Conservation (phyloP, 495 filamentous ascomycete species). For the Haplographium delicatum region DNA sequence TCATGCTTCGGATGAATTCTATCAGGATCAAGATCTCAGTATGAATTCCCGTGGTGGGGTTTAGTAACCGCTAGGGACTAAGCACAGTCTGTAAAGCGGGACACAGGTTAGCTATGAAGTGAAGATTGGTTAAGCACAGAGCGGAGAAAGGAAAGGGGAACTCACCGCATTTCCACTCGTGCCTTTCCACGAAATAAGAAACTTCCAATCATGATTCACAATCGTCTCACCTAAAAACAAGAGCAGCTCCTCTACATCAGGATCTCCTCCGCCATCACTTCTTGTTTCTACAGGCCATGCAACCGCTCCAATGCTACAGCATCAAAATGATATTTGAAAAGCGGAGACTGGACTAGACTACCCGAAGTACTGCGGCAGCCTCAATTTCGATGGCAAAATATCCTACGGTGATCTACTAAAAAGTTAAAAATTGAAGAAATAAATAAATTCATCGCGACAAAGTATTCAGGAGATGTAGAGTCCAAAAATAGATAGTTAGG, state of each 20-base stretch:
- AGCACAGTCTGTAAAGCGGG: slow-evolving; percentile 6
- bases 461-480: too few species aligned
- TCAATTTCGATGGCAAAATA: too few species aligned
- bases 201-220: slow-evolving; percentile 16
- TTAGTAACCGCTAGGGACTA: slow-evolving; percentile 9
- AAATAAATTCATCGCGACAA: too few species aligned
- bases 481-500: too few species aligned
- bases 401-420: too few species aligned
- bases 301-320: slow-evolving; percentile 11
- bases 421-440: too few species aligned
- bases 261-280: slow-evolving; percentile 4
- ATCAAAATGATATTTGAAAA: too few species aligned
- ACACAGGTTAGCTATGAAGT: slow-evolving; percentile 8
- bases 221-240: slow-evolving; percentile 16
- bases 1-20: slow-evolving; percentile 3
- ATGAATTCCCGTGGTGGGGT: slow-evolving; percentile 4
- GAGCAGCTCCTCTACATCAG: slow-evolving; percentile 9
- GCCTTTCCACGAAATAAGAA: slow-evolving; percentile 17
- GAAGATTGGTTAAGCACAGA: not conserved
- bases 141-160: slow-evolving; percentile 1
- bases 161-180: slow-evolving; percentile 9
- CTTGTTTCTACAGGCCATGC: slow-evolving; percentile 6
- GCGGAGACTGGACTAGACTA: too few species aligned
- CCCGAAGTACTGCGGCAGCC: too few species aligned
- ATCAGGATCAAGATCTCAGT: slow-evolving; percentile 10